These are phyloP conservation scores for Sherardia arvensis DNA, from an alignment of 257 asterid species.

Conservation along the genomic window DNA sequence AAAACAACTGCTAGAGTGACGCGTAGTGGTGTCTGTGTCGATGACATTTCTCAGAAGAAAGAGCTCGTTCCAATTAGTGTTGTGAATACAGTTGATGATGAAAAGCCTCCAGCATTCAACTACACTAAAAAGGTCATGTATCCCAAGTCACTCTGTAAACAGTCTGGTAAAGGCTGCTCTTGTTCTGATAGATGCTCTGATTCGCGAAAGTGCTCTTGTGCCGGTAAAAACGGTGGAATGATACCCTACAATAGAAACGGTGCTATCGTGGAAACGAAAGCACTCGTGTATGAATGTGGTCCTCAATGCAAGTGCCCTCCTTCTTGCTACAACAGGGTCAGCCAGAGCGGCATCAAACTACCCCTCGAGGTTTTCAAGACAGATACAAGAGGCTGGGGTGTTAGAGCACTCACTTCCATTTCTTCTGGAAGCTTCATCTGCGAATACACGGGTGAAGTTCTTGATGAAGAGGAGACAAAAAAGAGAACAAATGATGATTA, in stretches of 20 bases:
- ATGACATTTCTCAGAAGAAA: conserved; percentile 72
- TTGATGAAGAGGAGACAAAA: conserved; percentile 81
- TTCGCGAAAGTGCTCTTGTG: conserved; percentile 51
- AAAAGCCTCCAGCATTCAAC: too few species aligned
- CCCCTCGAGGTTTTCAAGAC: too few species aligned
- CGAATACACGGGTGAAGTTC: conserved; percentile 81
- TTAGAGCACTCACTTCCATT: too few species aligned
- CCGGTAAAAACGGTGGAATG: conserved; percentile 54
- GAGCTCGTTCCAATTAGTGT: too few species aligned
- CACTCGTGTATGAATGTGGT: conserved; percentile 79
- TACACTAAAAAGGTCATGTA: conserved; percentile 63
- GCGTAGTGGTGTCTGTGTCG: conserved; percentile 47
- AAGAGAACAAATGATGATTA: conserved; percentile 62
- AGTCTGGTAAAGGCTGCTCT: conserved; percentile 55
- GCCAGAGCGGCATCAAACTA: too few species aligned
- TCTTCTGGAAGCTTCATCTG: conserved; percentile 90
- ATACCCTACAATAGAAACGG: conserved; percentile 73
- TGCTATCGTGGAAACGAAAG: conserved; percentile 59
- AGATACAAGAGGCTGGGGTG: too few species aligned
- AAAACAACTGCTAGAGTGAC: conserved; percentile 30
- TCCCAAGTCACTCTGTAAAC: conserved; percentile 40
- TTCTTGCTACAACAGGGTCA: too few species aligned
- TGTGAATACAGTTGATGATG: too few species aligned
- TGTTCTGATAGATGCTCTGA: conserved; percentile 58
- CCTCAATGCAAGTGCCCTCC: conserved; percentile 79